Base-by-base conservation (phyloP, 345 rosid genomes). In the Erucastrum elatum region DNA sequence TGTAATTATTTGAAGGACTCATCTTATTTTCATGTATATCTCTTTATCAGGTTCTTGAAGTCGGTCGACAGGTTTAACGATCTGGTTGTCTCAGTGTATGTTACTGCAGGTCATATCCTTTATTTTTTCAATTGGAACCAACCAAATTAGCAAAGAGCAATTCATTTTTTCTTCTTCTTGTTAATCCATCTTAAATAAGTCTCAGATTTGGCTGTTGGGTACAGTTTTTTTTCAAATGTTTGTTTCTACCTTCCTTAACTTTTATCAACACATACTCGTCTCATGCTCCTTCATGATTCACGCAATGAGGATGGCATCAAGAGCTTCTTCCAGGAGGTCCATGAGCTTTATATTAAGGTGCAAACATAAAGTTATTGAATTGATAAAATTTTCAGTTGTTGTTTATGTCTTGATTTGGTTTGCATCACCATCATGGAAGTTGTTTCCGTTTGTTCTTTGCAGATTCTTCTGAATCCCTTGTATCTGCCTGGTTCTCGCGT, bases 31-130 rank as follows among this genome's bases (percentile, higher is more conserved):
- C 12, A 41, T 41, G 12, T 17, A 17, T 53, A 71, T 55, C 13
- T 25, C 34, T 25, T 17, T n/a, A 51, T n/a, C 89, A 93, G 97
- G 97, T 93, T 91, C 85, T 78, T 96, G 86, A 96, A 96, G 83
- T 84, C 90, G 64, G 88, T 93, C 8, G 99, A 96, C 87, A 86
- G 90, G 82, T 96, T 96, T 51, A 96, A 93, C 81, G 98, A 93
- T 79, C 83, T 93, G 79, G 94, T 90, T 78, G 98, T 93, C 10
- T 96, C 99, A 10, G 96, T 95, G 5, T 93, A 93, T 76, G 99
- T 93, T 64, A 95, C 98, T 12, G 97, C 96, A 65, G 96, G 96
- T 80, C 96, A 91, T 91, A 95, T 95, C 99, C 99, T 95, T 70
- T 86, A 3, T 33, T 35, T 33, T 33, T 33, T 4, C 6, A 33